Base-by-base conservation (phyloP, 257 asterid genomes). In the Paraleonurus japonicus region DNA sequence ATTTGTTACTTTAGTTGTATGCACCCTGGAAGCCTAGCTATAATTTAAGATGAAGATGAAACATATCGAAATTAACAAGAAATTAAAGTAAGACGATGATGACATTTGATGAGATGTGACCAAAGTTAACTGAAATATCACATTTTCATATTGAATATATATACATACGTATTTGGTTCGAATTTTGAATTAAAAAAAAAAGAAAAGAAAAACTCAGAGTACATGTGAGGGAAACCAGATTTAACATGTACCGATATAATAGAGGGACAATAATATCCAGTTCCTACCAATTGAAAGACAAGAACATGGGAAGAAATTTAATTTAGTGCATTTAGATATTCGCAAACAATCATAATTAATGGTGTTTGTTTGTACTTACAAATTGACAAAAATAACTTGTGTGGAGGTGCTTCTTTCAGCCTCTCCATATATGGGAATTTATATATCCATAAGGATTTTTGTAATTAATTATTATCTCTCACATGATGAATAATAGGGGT, bases 341-440 rank as follows among this genome's bases (percentile, higher is more conserved):
- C 4, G 55, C 47, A 58, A 72, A 70, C 84, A 76, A 47, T 23
- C 51, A 27, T 67, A 77, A 63, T 81, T 69, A 81, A 65, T 70
- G 59, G 7, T 65, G 62, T 60, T 69, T 64, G 65, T 43, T 47
- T 66, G 59, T 69, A 24, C n/a, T 53, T 47, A 47, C 2, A 69
- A 68, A 55, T 69, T 47, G 81, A 73, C 79, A 76, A 73, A 65
- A 69, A 15, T 47, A 20, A 45, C 7, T 50, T 60, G 78, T 58
- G 80, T 76, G 81, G 79, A 73, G 78, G 13, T 72, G 65, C 48
- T 76, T 73, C 60, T 22, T 73, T 68, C 28, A 62, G 22, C 54
- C 10, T 47, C 54, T n/a, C 54, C 22, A 47, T n/a, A 47, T 47
- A 47, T 47, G 7, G 53, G 53, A 45, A 8, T 45, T 1, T 45